A percentile compares a stretch with the other conserved stretches of the same genome.
phyloP scores from a whole-genome alignment of 2,329 filamentous ascomycete genomes.

The Plenodomus lindquistii region DNA sequence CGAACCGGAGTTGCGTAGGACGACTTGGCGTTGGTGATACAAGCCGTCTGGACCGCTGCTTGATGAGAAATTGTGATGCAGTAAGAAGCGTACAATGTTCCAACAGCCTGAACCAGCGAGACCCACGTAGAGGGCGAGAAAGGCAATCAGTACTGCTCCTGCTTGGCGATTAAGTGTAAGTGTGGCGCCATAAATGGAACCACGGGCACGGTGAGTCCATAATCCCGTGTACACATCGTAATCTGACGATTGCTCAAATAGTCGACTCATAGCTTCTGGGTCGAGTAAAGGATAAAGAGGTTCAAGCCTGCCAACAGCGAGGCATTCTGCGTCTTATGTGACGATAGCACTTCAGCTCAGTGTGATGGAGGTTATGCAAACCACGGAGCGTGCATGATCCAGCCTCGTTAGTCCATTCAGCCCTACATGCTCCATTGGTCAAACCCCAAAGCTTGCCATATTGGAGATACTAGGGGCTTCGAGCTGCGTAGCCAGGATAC shows the following conservation, averaged over 20 bases:
- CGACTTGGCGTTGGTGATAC: slow-evolving; percentile 39
- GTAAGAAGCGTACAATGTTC: slow-evolving; percentile 13
- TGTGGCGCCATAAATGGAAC: slow-evolving; percentile 14
- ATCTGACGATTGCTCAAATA: neutral
- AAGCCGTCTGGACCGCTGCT: slow-evolving; percentile 23
- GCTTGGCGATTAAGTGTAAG: slow-evolving; percentile 14
- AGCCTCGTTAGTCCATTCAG: neutral
- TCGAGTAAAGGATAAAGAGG: neutral
- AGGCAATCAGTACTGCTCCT: slow-evolving; percentile 23
- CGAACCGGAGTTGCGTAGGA: slow-evolving; percentile 35
- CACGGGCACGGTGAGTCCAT: slow-evolving; percentile 21
- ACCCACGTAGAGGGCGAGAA: slow-evolving; percentile 25
- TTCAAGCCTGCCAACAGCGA: neutral
- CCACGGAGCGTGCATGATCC: neutral
- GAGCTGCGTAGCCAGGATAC: too few relatives aligned
- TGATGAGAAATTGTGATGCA: slow-evolving; percentile 14
- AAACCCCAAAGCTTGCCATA: too few relatives aligned
- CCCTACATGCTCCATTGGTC: too few relatives aligned
- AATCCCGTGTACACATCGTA: slow-evolving; percentile 8
- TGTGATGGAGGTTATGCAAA: neutral
- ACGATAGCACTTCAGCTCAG: neutral
- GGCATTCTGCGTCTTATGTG: neutral
- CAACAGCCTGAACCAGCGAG: slow-evolving; percentile 16
- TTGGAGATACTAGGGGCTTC: too few relatives aligned
- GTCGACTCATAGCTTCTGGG: neutral